Evolutionary conservation across 1,139 yeast species (phyloP).

Genomic region (Zygosaccharomyces sapae): DNA sequence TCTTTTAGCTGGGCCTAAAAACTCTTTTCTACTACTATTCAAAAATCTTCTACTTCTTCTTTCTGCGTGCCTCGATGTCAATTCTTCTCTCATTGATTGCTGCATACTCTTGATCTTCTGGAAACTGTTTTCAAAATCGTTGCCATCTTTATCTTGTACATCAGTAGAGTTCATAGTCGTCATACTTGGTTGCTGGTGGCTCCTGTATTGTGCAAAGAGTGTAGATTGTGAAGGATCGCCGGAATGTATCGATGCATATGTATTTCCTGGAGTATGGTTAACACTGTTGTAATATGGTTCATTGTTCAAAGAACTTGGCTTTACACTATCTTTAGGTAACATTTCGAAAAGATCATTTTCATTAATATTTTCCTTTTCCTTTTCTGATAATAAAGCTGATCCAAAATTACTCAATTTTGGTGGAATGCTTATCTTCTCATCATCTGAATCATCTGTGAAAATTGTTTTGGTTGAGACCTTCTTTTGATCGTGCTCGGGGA

Average conservation of each 20-base stretch:
- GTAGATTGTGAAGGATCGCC: constrained; percentile 28
- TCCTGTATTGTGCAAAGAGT: constrained; percentile 20
- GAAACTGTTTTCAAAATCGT: constrained; percentile 17
- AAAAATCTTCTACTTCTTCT: constrained; percentile 36
- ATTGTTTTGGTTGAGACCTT: background rate
- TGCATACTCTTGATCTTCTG: constrained; percentile 25
- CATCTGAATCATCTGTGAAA: constrained; percentile 25
- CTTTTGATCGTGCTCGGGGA: background rate
- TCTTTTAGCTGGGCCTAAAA: constrained; percentile 41
- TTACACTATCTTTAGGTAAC: constrained; percentile 4
- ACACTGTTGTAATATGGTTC: constrained; percentile 8
- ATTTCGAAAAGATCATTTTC: constrained; percentile 4
- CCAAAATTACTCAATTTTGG: constrained; percentile 35
- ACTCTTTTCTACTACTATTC: constrained; percentile 26
- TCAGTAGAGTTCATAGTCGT: constrained; percentile 23
- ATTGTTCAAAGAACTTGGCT: constrained; percentile 6
- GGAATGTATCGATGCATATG: constrained; percentile 17
- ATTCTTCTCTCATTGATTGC: constrained; percentile 29
- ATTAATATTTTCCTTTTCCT: constrained; percentile 13
- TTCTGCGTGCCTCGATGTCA: constrained; percentile 32
- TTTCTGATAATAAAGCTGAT: constrained; percentile 29
- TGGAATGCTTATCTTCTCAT: constrained; percentile 29
- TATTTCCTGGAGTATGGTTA: constrained; percentile 17
- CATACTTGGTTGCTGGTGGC: constrained; percentile 25
- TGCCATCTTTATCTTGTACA: constrained; percentile 7